These are phyloP conservation scores for Rhododendron williamsianum DNA, from an alignment of 148 eudicot genomes.

Conservation along the genomic window DNA sequence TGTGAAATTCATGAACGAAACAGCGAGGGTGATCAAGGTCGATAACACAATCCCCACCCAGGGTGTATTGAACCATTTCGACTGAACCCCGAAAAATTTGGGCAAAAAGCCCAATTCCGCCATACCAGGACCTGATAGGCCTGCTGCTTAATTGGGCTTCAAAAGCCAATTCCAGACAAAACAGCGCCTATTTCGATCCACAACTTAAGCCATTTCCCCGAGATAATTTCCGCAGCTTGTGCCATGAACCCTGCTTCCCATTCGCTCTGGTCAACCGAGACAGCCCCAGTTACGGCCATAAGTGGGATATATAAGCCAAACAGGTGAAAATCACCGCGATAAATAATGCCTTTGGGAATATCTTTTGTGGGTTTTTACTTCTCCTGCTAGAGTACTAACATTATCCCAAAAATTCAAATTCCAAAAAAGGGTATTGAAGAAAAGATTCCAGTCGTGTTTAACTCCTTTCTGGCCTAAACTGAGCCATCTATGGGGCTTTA, in stretches of 20 bases:
- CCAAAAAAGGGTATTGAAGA: conserved; percentile 54
- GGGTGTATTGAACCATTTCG: conserved; percentile 53
- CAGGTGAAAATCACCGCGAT: conserved; percentile 46
- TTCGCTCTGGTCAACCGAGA: conserved; percentile 39
- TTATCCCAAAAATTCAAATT: conserved; percentile 57
- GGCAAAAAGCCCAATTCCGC: conserved; percentile 52
- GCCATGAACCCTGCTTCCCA: conserved; percentile 60
- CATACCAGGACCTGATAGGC: conserved; percentile 52
- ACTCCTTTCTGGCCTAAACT: conserved; percentile 48
- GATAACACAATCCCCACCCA: conserved; percentile 51
- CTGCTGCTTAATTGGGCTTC: conserved; percentile 58
- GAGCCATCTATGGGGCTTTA: conserved; percentile 44
- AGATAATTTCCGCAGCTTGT: conserved; percentile 43
- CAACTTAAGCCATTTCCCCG: conserved; percentile 52
- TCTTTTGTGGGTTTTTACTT: conserved; percentile 50
- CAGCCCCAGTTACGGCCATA: conserved; percentile 51
- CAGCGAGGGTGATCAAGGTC: conserved; percentile 32
- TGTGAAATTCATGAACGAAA: conserved; percentile 34
- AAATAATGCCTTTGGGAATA: conserved; percentile 37
- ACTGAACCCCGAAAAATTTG: conserved; percentile 33
- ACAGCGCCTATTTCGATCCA: conserved; percentile 62
- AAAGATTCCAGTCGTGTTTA: conserved; percentile 49
- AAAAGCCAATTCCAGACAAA: conserved; percentile 46
- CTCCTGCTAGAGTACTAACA: conserved; percentile 56
- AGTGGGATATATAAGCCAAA: conserved; percentile 45